Evolutionary conservation across 768 basidiomycete species (phyloP).

Genomic region (Floccularia luteovirens): DNA sequence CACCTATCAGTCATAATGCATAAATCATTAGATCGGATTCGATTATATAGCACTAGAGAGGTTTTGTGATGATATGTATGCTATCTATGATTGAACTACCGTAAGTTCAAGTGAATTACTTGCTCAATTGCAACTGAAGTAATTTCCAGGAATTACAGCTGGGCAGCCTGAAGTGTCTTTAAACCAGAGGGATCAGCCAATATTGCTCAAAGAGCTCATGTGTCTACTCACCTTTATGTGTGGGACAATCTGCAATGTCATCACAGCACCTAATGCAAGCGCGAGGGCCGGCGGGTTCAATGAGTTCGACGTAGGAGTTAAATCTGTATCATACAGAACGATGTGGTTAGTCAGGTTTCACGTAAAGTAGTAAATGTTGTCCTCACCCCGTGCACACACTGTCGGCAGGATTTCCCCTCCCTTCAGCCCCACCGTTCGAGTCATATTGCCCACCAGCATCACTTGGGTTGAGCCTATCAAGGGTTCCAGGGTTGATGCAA

Average conservation of each 20-base stretch:
- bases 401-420: constrained; percentile 42
- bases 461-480: constrained; percentile 34
- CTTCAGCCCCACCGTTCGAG: constrained; percentile 43
- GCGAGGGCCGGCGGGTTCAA: constrained; percentile 41
- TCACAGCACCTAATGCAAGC: constrained; percentile 57
- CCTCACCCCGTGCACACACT: constrained; percentile 45
- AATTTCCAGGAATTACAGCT: constrained; percentile 43
- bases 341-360: not conserved
- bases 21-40: no score
- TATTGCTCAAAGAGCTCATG: not conserved
- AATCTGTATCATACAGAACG: constrained; percentile 22
- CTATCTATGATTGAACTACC: no score
- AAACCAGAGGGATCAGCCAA: not conserved
- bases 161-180: constrained; percentile 46
- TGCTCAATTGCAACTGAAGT: constrained; percentile 41
- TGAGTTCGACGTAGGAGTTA: constrained; percentile 53
- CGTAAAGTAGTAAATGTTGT: no score
- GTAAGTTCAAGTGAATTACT: no score
- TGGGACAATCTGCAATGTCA: constrained; percentile 45
- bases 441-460: constrained; percentile 54
- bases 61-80: no score
- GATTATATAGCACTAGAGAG: no score
- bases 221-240: constrained; percentile 28
- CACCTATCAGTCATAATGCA: no score
- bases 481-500: constrained; percentile 37